Evolutionary conservation across 2,329 filamentous ascomycete genomes (phyloP), one percentile per base, ranked within the genome.

Genomic region (Talaromyces sp.): DNA sequence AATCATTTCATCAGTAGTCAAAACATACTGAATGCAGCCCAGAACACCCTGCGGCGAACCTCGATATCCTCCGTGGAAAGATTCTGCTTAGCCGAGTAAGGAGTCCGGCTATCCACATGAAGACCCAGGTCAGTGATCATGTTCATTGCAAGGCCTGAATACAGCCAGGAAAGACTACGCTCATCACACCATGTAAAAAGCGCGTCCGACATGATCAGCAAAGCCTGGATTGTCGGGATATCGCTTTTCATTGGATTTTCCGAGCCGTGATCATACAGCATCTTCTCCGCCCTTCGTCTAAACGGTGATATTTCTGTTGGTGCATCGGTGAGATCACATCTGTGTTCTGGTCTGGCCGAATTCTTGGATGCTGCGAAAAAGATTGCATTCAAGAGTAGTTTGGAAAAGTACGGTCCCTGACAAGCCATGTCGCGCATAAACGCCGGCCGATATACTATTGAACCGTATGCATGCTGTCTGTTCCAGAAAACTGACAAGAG

Each of bases 401-500:
- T 60, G 11, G 58, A 60, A 12, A 60, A 60, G 21, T 57, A 60
- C 0, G 54, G 54, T 0, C 58, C 58, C 27, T 70, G 65, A 48
- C 73, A 77, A 3, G 77, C 79, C 79, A 81, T 79, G 54, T 80
- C 78, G 2, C 79, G 68, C 78, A 81, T 82, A 55, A 85, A 83
- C 0, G 74, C 77, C 1, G 82, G 78, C 0, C 82, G 77, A 65
- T 84, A 84, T 1, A 77, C 80, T 31, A 83, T 72, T 3, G 79
- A 66, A 43, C 75, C 73, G 4, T 79, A 75, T 55, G 81, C 77
- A 57, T 82, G 80, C 61, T 83, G 81, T 14, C 81, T 76, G 64
- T 80, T 83, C 80, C 80, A 83, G 57, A 83, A 79, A 0, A 84
- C 70, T 0, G 75, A 75, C 0, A 84, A 70, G 1, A 85, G 68